Percentiles rank a stretch among this genome's conserved stretches.
Evolutionary conservation across 495 filamentous ascomycete species (phyloP).

Genomic region (Cladorrhinum samala): DNA sequence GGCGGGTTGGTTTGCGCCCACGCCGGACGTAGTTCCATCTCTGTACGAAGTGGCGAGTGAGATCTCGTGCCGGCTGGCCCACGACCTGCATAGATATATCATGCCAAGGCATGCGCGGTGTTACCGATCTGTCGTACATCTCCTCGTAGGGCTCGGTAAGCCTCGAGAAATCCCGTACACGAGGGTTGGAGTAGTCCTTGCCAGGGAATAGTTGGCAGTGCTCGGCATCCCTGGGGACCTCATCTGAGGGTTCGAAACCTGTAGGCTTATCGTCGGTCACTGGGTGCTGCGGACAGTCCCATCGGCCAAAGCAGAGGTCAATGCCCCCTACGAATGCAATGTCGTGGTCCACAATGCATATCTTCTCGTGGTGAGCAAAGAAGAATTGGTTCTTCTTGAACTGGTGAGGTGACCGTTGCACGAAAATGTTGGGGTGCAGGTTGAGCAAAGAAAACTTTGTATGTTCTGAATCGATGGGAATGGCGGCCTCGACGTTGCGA

Average conservation of each 20-base stretch:
- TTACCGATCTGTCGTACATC: conserved; percentile 89
- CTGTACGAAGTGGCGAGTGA: conserved; percentile 97
- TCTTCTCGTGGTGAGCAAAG: conserved; percentile 97
- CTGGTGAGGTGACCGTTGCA: conserved; percentile 93
- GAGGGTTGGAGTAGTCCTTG: conserved; percentile 97
- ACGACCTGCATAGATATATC: conserved; percentile 99
- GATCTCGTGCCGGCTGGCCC: conserved; percentile 88
- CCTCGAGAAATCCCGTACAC: conserved; percentile 90
- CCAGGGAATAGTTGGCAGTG: conserved; percentile 96
- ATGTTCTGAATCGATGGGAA: conserved; percentile 98
- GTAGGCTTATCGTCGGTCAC: conserved; percentile 91
- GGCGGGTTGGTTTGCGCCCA: conserved; percentile 86
- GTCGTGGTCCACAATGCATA: conserved; percentile 92
- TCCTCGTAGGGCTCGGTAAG: conserved; percentile 95
- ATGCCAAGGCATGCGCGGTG: conserved; percentile 97
- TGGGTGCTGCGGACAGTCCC: conserved; percentile 91
- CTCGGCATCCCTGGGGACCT: conserved; percentile 78
- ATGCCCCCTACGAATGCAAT: conserved; percentile 95
- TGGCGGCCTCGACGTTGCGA: conserved; percentile 94
- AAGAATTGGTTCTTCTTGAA: conserved; percentile 99
- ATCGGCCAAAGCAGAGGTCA: conserved; percentile 94
- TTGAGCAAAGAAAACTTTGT: conserved; percentile 97
- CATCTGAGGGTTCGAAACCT: conserved; percentile 70
- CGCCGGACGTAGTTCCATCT: conserved; percentile 97
- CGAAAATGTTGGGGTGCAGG: conserved; percentile 91